Conservation (phyloP, 2,329 filamentous ascomycete species). For the Aspergillus cejpii region DNA sequence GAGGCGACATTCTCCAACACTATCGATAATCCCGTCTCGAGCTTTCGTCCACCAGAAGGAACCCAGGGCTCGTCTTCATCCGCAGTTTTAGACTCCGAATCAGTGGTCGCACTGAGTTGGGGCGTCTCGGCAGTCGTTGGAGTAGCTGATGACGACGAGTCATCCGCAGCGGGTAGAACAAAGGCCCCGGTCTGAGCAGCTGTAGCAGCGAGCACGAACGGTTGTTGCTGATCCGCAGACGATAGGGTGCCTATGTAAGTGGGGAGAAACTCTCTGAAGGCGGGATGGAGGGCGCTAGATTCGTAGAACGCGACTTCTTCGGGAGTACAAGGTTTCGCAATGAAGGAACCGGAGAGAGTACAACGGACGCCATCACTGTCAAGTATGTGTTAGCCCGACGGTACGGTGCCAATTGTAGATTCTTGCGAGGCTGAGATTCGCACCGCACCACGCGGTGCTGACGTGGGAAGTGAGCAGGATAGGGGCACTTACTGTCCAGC, state of each 20-base stretch:
- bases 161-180: conserved; percentile 22
- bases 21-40: conserved; percentile 71
- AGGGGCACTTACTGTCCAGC: conserved; percentile 43
- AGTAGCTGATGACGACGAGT: conserved; percentile 16
- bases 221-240: conserved; percentile 51
- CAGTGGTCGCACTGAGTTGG: conserved; percentile 3
- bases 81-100: conserved; percentile 12
- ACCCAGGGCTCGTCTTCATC: conserved; percentile 34
- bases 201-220: conserved; percentile 40
- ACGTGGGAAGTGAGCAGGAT: conserved; percentile 5
- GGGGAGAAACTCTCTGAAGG: conserved; percentile 75
- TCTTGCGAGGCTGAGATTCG: conserved; percentile 1
- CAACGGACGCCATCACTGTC: conserved; percentile 81
- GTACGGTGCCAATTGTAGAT: background rate
- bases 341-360: conserved; percentile 72
- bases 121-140: conserved; percentile 13
- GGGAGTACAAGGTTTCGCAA: conserved; percentile 88
- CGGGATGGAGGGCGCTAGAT: conserved; percentile 59
- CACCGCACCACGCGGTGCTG: conserved; percentile 3
- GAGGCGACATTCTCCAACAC: conserved; percentile 78
- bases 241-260: conserved; percentile 72
- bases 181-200: conserved; percentile 45
- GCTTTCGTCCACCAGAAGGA: conserved; percentile 53
- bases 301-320: conserved; percentile 89
- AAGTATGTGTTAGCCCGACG: background rate